A percentile compares a stretch with the other conserved stretches of the same genome.
These are phyloP conservation scores for Amyloporia xantha DNA, from an alignment of 768 basidiomycete genomes.

Conservation along the genomic window DNA sequence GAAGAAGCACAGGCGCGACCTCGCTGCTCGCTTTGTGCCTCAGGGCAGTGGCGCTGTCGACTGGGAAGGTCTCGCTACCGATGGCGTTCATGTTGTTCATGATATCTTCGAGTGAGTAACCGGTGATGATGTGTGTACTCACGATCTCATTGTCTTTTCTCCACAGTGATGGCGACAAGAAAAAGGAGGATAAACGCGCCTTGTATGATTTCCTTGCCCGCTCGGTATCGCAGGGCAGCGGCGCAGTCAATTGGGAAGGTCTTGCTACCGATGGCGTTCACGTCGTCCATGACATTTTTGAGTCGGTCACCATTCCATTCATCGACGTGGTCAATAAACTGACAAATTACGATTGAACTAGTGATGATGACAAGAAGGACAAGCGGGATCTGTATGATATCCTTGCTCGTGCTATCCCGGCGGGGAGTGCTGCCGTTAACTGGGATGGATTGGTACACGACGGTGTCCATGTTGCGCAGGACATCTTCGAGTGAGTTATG, in stretches of 20 bases:
- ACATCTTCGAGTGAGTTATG: not conserved
- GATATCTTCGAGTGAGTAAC: not conserved
- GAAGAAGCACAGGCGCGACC: not conserved
- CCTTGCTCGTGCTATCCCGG: not conserved
- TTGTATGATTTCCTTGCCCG: not conserved
- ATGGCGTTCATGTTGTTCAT: not conserved
- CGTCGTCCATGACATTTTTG: not conserved
- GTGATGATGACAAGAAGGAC: not conserved
- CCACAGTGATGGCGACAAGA: too few relatives aligned
- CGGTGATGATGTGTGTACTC: too few relatives aligned
- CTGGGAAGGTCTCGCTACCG: not conserved
- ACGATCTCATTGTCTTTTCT: too few relatives aligned
- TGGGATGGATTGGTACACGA: too few relatives aligned
- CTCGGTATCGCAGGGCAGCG: not conserved
- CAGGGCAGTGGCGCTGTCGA: not conserved
- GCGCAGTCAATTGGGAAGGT: not conserved
- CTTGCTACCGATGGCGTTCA: not conserved
- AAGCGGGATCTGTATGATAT: not conserved
- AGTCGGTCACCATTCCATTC: not conserved
- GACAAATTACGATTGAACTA: not conserved
- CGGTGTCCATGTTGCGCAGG: not conserved
- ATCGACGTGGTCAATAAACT: not conserved
- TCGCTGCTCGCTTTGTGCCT: not conserved
- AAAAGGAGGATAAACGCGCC: not conserved
- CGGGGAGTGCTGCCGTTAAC: too few relatives aligned